Evolutionary conservation across 495 filamentous ascomycete genomes (phyloP).

Genomic region (Aspergillus carlsbadensis): DNA sequence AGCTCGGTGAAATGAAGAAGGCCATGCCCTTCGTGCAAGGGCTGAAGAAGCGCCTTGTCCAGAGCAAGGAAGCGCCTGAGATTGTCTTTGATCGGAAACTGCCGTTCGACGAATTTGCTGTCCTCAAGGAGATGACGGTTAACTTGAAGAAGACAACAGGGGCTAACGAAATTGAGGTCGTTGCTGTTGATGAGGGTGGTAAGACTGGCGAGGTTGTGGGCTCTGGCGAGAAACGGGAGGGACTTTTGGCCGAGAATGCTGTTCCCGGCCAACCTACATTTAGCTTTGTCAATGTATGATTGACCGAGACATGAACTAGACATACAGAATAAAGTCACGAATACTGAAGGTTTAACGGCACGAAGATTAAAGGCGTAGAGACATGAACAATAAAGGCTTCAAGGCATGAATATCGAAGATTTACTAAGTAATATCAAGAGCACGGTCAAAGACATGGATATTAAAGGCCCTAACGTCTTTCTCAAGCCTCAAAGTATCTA

Average conservation of each 20-base stretch:
- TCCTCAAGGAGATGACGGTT: constrained; percentile 58
- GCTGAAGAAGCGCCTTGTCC: constrained; percentile 75
- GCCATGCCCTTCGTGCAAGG: constrained; percentile 95
- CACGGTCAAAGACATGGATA: too few relatives aligned
- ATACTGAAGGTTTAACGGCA: not conserved
- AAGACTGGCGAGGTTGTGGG: constrained; percentile 59
- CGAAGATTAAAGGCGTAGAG: too few relatives aligned
- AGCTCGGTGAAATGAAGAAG: constrained; percentile 90
- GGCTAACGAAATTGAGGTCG: constrained; percentile 59
- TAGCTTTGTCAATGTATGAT: constrained; percentile 68
- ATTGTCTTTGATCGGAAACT: constrained; percentile 78
- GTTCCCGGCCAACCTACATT: constrained; percentile 80
- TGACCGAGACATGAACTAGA: constrained; percentile 6
- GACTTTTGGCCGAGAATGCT: constrained; percentile 61
- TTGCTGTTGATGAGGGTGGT: constrained; percentile 68
- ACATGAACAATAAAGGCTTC: too few relatives aligned
- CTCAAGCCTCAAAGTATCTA: too few relatives aligned
- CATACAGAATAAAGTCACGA: not conserved
- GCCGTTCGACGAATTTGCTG: constrained; percentile 78
- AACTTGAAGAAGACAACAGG: constrained; percentile 64
- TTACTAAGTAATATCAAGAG: too few relatives aligned
- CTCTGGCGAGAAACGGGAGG: constrained; percentile 55
- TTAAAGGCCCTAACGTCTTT: too few relatives aligned
- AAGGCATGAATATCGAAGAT: too few relatives aligned
- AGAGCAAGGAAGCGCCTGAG: constrained; percentile 51